phyloP scores from a whole-genome alignment of 208 protist species.

The Trypanosoma caninum region DNA sequence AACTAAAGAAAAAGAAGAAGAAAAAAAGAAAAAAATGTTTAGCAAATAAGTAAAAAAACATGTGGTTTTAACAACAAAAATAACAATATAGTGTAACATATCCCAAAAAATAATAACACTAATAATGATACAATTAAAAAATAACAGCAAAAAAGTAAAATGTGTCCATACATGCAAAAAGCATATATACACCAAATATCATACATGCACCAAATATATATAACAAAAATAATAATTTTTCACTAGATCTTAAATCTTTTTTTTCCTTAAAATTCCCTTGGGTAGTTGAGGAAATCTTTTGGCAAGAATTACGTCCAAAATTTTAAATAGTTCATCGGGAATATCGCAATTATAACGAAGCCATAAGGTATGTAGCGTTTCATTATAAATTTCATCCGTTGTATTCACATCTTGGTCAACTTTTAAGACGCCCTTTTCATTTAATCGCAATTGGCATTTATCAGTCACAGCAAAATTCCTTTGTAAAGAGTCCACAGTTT shows the following conservation, averaged over 20 bases:
- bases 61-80: no score
- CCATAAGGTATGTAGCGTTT: slow-evolving; percentile 55
- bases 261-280: slow-evolving; percentile 35
- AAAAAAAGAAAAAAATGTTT: not conserved
- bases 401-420: slow-evolving; percentile 3
- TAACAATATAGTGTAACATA: no score
- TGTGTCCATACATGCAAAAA: slow-evolving; percentile 10
- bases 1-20: slow-evolving; percentile 1
- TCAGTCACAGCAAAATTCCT: no score
- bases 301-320: slow-evolving; percentile 34
- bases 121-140: no score
- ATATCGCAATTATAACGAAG: slow-evolving; percentile 44
- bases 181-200: slow-evolving; percentile 1
- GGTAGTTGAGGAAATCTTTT: slow-evolving; percentile 54
- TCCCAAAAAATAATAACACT: no score
- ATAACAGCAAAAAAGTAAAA: no score
- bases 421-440: not conserved
- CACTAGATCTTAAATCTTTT: slow-evolving; percentile 5
- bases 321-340: slow-evolving; percentile 35
- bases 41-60: slow-evolving; percentile 17
- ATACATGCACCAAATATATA: slow-evolving; percentile 9
- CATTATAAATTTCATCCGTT: slow-evolving; percentile 24
- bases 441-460: no score
- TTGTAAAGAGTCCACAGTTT: no score
- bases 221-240: slow-evolving; percentile 17